phyloP scores from a whole-genome alignment of 2,329 filamentous ascomycete genomes.

The Dothideomycetidae sp. region DNA sequence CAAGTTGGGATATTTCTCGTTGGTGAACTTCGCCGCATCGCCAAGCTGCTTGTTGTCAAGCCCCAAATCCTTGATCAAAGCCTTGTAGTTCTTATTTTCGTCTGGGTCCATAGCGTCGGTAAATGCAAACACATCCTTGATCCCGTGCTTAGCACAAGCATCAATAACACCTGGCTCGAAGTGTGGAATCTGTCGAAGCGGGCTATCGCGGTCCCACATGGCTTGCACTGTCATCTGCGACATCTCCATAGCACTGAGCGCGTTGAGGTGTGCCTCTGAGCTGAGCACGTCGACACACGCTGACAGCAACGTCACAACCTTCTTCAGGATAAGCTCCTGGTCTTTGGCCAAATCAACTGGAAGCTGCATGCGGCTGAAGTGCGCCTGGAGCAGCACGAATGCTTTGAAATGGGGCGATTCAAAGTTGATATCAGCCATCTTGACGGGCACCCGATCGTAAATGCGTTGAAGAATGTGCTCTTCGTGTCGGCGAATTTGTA shows the following conservation, averaged over 20 bases:
- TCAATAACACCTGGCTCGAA: conserved; percentile 75
- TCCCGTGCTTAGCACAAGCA: conserved; percentile 62
- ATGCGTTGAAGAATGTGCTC: conserved; percentile 76
- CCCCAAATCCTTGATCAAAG: conserved; percentile 62
- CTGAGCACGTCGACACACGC: conserved; percentile 91
- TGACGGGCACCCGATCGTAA: conserved; percentile 87
- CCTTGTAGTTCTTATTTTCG: conserved; percentile 69
- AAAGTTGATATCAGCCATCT: conserved; percentile 74
- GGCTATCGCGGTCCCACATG: conserved; percentile 97
- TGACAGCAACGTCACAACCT: conserved; percentile 74
- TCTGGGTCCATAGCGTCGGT: conserved; percentile 98
- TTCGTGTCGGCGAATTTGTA: conserved; percentile 89
- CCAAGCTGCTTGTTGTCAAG: conserved; percentile 69
- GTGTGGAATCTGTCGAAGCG: conserved; percentile 94
- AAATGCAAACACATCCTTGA: conserved; percentile 93
- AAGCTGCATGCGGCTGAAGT: conserved; percentile 94
- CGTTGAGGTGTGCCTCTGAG: conserved; percentile 89
- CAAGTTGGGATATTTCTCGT: conserved; percentile 89
- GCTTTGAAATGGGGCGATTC: conserved; percentile 98
- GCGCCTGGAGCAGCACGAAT: conserved; percentile 90
- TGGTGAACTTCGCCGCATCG: conserved; percentile 88
- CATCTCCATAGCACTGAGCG: conserved; percentile 98
- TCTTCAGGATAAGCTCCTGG: conserved; percentile 73
- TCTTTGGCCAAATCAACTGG: conserved; percentile 93
- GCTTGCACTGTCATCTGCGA: conserved; percentile 98